Evolutionary conservation across 139 green algal genomes (phyloP), one percentile per base, ranked within the genome.

Genomic region (Deuterostichococcus epilithicus): DNA sequence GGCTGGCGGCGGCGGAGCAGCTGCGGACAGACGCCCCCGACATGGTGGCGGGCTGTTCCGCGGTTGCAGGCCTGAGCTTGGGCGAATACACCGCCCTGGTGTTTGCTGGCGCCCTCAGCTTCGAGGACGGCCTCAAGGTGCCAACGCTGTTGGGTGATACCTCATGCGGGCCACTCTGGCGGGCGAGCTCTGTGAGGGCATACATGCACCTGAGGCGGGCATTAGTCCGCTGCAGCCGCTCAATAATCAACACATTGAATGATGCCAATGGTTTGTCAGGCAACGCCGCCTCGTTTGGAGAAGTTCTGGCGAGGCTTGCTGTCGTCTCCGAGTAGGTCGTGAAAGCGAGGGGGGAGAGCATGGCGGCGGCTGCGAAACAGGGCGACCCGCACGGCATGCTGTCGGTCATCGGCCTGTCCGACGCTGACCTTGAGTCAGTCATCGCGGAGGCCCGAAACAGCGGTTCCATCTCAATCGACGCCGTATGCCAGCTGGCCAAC

Each of bases 51-150:
- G 30, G 33, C 38, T 87, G 75, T 76, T 45, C 39, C 25, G 88
- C 83, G n/a, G 79, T 73, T 22, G 94, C 94, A 22, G 94, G 94
- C 0, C 91, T 98, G 42, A 92, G 82, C 59, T 86, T 97, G 70
- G 94, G 94, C 2, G 94, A 98, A 86, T 98, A 97, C 89, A 86
- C 81, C 42, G 94, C 94, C 5, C 88, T 98, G 34, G 92, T 96
- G 68, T 95, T 93, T 78, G 88, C 90, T 0, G 94, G 93, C 3
- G 92, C 85, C 0, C 78, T 98, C 33, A 90, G 67, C 76, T 97
- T 98, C 72, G 91, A 95, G 81, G 94, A 98, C 63, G 94, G 86
- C 1, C 78, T 98, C 8, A 90, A 91, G 85, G 92, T 93, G n/a
- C 26, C 22, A 26, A 26, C 36, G 42, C 39, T 59, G 45, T 13